A percentile compares a stretch with the other conserved stretches of the same genome.
phyloP scores from a whole-genome alignment of 2,329 filamentous ascomycete genomes.

The Aspergillus tamarii region DNA sequence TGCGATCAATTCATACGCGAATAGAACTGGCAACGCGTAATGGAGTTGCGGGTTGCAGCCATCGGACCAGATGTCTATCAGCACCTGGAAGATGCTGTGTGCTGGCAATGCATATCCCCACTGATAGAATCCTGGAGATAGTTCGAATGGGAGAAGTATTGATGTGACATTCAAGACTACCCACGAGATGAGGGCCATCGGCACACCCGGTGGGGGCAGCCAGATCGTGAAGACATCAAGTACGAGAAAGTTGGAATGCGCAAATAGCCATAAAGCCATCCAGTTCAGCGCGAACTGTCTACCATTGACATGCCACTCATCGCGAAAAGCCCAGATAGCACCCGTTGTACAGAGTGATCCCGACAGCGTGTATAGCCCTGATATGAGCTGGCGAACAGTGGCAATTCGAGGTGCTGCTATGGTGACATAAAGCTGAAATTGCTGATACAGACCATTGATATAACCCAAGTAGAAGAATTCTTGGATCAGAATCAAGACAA shows the following conservation, averaged over 20 bases:
- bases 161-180: slow-evolving; percentile 48
- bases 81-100: slow-evolving; percentile 42
- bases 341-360: slow-evolving; percentile 46
- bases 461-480: slow-evolving; percentile 54
- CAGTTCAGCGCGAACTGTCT: slow-evolving; percentile 49
- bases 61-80: slow-evolving; percentile 47
- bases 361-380: slow-evolving; percentile 43
- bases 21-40: slow-evolving; percentile 43
- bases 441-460: slow-evolving; percentile 48
- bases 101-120: slow-evolving; percentile 45
- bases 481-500: slow-evolving; percentile 51
- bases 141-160: slow-evolving; percentile 48
- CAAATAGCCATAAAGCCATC: slow-evolving; percentile 50
- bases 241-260: slow-evolving; percentile 49
- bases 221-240: slow-evolving; percentile 50
- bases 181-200: slow-evolving; percentile 52
- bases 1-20: not conserved
- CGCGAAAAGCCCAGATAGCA: slow-evolving; percentile 49
- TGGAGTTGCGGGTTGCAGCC: slow-evolving; percentile 47
- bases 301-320: slow-evolving; percentile 44
- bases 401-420: slow-evolving; percentile 35
- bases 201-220: slow-evolving; percentile 45
- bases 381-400: slow-evolving; percentile 39
- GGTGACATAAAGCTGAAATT: slow-evolving; percentile 43
- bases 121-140: slow-evolving; percentile 45